Evolutionary conservation across 2,329 filamentous ascomycete species (phyloP), one percentile per base, ranked within the genome.

Genomic region (Xylariales sp.): DNA sequence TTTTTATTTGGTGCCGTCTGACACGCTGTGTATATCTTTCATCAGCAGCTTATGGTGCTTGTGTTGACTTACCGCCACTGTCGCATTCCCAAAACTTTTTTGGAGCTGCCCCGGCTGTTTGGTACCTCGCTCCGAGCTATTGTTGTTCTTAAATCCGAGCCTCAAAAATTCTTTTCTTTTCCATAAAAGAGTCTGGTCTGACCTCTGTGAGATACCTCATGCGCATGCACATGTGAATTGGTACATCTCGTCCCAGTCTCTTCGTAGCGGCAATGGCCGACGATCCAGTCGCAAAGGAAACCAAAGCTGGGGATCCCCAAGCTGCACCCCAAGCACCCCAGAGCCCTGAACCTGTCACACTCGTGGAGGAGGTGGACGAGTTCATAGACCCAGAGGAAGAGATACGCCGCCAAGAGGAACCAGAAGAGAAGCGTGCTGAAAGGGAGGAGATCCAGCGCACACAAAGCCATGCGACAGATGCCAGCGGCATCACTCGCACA

Each of bases 401-500:
- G 40, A 52, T 55, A 36, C 47, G 49, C 30, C 48, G 32, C 24
- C 37, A 42, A 19, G 50, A 51, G 34, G 55, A 57, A 31, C 40
- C 49, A 5, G 42, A 51, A 17, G 49, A 48, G 40, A 55, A 55
- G 27, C 51, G 42, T 10, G 51, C 46, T 18, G 49, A 50, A 40
- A 53, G 55, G 29, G 51, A 57, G 11, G 53, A 61, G 31, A 40
- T 75, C 37, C 56, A 59, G 38, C 64, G 60, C 30, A 69, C 68
- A 19, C 67, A 66, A 46, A 81, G 73, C 46, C 61, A 70, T 53
- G 74, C 71, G 20, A 81, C 77, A 29, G 70, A 69, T 15, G 63
- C 65, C 30, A 79, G 74, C 48, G 66, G 63, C 5, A 47, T 67
- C 21, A 72, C 70, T 6, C 62, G 62, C n/a, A 65, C 65, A 13